These are phyloP conservation scores for Penicillium alfredii DNA, from an alignment of 495 filamentous ascomycete species.

Conservation along the genomic window DNA sequence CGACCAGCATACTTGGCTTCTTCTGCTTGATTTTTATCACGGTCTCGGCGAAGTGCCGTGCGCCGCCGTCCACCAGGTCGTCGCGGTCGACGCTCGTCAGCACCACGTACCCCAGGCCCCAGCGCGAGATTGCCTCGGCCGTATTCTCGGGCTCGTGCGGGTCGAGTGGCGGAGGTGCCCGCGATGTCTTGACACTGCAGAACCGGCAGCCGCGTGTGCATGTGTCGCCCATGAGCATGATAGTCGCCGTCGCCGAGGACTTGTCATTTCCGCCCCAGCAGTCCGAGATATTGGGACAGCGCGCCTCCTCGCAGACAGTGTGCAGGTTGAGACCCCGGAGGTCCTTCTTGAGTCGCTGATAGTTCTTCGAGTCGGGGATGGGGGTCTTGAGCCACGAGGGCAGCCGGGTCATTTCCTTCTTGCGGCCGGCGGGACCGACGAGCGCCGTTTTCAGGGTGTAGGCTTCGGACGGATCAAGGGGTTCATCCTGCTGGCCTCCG, in stretches of 20 bases:
- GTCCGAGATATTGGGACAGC: conserved; percentile 94
- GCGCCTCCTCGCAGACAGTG: conserved; percentile 95
- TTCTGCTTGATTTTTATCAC: conserved; percentile 92
- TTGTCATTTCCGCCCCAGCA: conserved; percentile 94
- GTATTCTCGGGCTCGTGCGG: conserved; percentile 96
- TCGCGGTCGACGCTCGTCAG: conserved; percentile 91
- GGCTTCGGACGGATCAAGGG: conserved; percentile 53
- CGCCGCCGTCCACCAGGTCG: conserved; percentile 83
- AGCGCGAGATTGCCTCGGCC: conserved; percentile 83
- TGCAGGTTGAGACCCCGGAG: conserved; percentile 83
- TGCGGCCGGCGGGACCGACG: conserved; percentile 70
- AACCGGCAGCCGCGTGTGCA: conserved; percentile 96
- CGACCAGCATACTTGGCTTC: conserved; percentile 78
- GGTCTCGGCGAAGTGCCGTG: conserved; percentile 88
- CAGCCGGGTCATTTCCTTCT: conserved; percentile 83
- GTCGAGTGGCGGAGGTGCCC: conserved; percentile 74
- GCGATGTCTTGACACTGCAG: conserved; percentile 88
- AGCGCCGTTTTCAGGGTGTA: conserved; percentile 65
- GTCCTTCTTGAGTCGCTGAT: conserved; percentile 89
- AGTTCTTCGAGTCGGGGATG: conserved; percentile 78
- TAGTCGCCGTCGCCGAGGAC: conserved; percentile 87
- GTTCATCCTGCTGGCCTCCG: conserved; percentile 42
- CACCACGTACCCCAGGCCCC: conserved; percentile 95
- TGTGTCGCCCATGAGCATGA: conserved; percentile 99
- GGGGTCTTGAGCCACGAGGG: conserved; percentile 95